Conservation (phyloP, 306 rosid genomes). For the Psophocarpus tetragonolobus region DNA sequence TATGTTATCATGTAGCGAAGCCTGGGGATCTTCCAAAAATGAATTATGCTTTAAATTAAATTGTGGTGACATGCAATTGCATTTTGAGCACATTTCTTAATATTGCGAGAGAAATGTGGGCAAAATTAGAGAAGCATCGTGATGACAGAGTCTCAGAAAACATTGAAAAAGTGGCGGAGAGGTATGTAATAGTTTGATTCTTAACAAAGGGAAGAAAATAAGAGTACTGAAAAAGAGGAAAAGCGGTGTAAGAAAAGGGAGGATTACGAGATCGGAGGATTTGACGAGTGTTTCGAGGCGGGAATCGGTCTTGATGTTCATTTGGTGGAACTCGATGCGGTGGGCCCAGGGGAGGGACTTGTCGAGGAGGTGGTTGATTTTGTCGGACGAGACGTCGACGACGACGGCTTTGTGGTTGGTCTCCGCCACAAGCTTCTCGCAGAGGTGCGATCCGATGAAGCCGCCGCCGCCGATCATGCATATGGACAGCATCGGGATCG, state of each 20-base stretch:
- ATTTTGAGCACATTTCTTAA: background rate
- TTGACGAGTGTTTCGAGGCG: slow-evolving; percentile 82
- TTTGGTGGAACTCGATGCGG: slow-evolving; percentile 85
- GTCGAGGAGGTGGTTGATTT: slow-evolving; percentile 71
- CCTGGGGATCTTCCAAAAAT: background rate
- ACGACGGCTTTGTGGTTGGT: slow-evolving; percentile 72
- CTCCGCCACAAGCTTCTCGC: slow-evolving; percentile 75
- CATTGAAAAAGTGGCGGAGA: no score
- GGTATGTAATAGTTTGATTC: no score
- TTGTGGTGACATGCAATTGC: background rate
- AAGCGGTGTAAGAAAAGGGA: background rate
- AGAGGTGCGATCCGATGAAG: slow-evolving; percentile 88
- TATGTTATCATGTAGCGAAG: background rate
- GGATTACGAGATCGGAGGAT: slow-evolving; percentile 71
- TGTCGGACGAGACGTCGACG: slow-evolving; percentile 70
- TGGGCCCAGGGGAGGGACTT: slow-evolving; percentile 56
- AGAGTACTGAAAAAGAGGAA: background rate
- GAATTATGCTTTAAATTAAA: background rate
- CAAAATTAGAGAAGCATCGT: no score
- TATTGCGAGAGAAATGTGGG: background rate
- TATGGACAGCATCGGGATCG: slow-evolving; percentile 60
- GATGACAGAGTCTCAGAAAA: no score
- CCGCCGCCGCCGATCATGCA: slow-evolving; percentile 95
- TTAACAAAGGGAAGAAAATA: no score
- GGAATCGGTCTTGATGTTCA: slow-evolving; percentile 84